Evolutionary conservation across 495 filamentous ascomycete species (phyloP).

Genomic region (Tuber microsphaerosporum): DNA sequence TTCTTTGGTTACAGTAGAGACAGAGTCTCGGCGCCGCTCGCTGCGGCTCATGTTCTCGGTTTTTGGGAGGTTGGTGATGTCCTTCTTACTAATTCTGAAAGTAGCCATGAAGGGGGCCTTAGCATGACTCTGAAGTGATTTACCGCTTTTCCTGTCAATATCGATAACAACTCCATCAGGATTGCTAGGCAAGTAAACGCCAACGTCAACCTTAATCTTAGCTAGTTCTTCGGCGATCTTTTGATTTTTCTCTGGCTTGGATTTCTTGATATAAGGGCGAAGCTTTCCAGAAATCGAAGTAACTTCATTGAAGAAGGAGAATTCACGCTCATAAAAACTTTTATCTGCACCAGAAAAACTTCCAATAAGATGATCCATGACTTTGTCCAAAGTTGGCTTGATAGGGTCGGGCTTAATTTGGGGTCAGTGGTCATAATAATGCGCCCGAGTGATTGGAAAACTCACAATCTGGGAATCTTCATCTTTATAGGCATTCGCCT

Average conservation of each 20-base stretch:
- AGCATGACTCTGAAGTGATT: conserved; percentile 92
- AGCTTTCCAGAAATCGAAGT: conserved; percentile 92
- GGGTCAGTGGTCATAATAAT: conserved; percentile 42
- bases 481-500: conserved; percentile 95
- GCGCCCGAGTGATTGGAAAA: conserved; percentile 9
- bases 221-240: conserved; percentile 98
- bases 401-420: conserved; percentile 68
- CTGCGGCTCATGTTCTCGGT: conserved; percentile 44
- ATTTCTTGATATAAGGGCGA: conserved; percentile 81
- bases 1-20: conserved; percentile 58
- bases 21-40: conserved; percentile 41
- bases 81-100: conserved; percentile 84
- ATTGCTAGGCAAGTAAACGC: conserved; percentile 94
- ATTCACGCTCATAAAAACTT: conserved; percentile 88
- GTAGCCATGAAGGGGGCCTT: conserved; percentile 99
- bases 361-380: conserved; percentile 71
- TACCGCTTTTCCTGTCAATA: conserved; percentile 94
- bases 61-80: conserved; percentile 45
- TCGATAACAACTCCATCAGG: conserved; percentile 94
- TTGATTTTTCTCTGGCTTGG: conserved; percentile 94
- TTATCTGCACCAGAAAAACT: conserved; percentile 74
- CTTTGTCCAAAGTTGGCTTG: conserved; percentile 86
- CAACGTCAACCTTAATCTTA: conserved; percentile 92
- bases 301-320: conserved; percentile 95
- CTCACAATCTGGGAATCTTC: conserved; percentile 83